Evolutionary conservation across 225 moss, liverwort and hornwort genomes (phyloP), one percentile per base, ranked within the genome.

Genomic region (Neckera pumila): DNA sequence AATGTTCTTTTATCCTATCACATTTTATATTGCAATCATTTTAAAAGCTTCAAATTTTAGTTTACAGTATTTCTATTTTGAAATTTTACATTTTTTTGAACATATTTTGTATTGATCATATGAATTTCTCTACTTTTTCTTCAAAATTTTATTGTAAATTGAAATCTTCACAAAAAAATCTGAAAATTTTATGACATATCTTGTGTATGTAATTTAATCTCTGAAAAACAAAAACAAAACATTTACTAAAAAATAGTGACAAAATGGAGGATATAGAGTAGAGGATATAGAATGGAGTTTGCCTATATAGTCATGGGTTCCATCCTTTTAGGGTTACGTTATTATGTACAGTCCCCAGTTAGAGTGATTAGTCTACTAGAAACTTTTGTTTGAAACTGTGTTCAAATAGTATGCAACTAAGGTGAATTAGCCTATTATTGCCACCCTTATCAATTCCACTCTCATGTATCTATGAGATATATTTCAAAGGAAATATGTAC

Each of bases 341-440:
- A 10, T 2, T 34, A 0, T 1, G 1, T 34, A 65, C 3, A 34
- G 0, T 9, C 10, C 2, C 1, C 7, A 1, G n/a, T 21, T n/a
- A 12, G n/a, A 4, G 9, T 67, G 21, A n/a, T n/a, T n/a, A n/a
- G n/a, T n/a, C n/a, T n/a, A n/a, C n/a, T n/a, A n/a, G n/a, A 70
- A 69, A 23, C 2, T 38, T 25, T 69, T 40, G 3, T 2, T 38
- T 17, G 12, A 21, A n/a, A 67, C 0, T 67, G 3, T 67, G 20
- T 67, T n/a, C n/a, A 67, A 67, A 20, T 36, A 36, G 36, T 66
- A 1, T 66, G 6, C 22, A 67, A 2, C 20, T 5, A 21, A n/a
- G 21, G 6, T 66, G 2, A 31, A 12, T 4, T 4, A 2, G 16
- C 31, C 31, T 9, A 9, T 34, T 64, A 16, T 18, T 3, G 3